These are phyloP conservation scores for Microcera coccophila DNA, from an alignment of 2,329 filamentous ascomycete species.

Conservation along the genomic window DNA sequence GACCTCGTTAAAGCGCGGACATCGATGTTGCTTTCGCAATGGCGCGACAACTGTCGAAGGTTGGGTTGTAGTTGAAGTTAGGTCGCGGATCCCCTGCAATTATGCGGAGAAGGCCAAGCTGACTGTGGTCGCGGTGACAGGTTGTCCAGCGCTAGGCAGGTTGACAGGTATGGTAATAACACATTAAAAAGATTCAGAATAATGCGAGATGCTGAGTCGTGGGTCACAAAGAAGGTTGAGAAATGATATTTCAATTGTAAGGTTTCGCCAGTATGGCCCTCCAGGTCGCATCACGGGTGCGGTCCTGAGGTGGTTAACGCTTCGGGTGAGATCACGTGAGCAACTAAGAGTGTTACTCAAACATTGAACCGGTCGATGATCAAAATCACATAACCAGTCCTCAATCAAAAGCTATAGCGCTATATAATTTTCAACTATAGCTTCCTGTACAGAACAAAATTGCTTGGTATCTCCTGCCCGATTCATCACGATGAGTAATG, in stretches of 20 bases:
- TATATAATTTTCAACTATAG: not conserved
- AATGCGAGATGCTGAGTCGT: conserved; percentile 1
- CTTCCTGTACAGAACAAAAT: conserved; percentile 22
- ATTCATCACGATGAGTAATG: conserved; percentile 12
- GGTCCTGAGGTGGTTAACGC: conserved; percentile 21
- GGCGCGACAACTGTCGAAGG: conserved; percentile 11
- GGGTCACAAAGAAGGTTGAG: conserved; percentile 5
- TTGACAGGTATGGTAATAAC: conserved; percentile 11
- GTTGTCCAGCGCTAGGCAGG: conserved; percentile 15
- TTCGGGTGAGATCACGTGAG: conserved; percentile 21
- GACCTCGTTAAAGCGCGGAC: conserved; percentile 18
- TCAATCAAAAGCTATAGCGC: not conserved
- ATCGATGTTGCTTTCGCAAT: conserved; percentile 18
- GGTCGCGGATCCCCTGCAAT: conserved; percentile 20
- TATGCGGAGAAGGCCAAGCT: conserved; percentile 23
- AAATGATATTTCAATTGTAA: conserved; percentile 5
- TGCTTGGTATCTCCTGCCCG: conserved; percentile 24
- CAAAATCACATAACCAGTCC: no score
- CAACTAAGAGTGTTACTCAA: not conserved
- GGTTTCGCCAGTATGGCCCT: conserved; percentile 8
- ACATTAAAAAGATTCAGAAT: conserved; percentile 8
- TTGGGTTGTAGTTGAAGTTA: conserved; percentile 5
- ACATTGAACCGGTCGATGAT: no score
- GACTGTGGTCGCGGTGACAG: conserved; percentile 9
- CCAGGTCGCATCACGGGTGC: conserved; percentile 23